Evolutionary conservation across 2,329 filamentous ascomycete genomes (phyloP).

Genomic region (Pseudogymnoascus sp.): DNA sequence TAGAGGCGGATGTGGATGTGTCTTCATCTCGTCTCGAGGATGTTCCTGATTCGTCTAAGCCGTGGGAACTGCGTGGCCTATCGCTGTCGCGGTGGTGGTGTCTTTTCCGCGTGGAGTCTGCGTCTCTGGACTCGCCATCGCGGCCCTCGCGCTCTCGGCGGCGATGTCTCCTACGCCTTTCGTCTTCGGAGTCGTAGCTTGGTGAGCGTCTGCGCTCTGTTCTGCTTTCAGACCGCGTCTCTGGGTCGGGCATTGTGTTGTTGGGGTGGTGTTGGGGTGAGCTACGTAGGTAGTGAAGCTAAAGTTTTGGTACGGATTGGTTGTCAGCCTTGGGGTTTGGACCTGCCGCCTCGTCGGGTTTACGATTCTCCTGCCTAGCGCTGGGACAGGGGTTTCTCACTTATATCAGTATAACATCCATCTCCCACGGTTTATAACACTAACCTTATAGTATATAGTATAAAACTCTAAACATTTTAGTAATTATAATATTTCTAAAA

Average conservation of each 20-base stretch:
- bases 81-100: not conserved
- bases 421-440: not conserved
- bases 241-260: not conserved
- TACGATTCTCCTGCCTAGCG: not conserved
- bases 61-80: not conserved
- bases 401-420: not conserved
- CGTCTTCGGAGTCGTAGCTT: not conserved
- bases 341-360: not conserved
- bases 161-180: not conserved
- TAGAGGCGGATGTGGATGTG: constrained; percentile 16
- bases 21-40: constrained; percentile 12
- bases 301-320: not conserved
- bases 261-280: not conserved
- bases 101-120: not conserved
- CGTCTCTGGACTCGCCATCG: not conserved
- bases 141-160: not conserved
- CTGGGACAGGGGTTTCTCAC: not conserved
- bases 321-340: constrained; percentile 1
- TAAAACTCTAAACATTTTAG: too few species aligned
- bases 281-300: not conserved
- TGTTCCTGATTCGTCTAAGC: not conserved
- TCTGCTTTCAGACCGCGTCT: not conserved
- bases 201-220: not conserved
- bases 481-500: too few species aligned
- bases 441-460: too few species aligned